Evolutionary conservation across 1,284 basidiomycete genomes (phyloP).

Genomic region (Somion occarium): DNA sequence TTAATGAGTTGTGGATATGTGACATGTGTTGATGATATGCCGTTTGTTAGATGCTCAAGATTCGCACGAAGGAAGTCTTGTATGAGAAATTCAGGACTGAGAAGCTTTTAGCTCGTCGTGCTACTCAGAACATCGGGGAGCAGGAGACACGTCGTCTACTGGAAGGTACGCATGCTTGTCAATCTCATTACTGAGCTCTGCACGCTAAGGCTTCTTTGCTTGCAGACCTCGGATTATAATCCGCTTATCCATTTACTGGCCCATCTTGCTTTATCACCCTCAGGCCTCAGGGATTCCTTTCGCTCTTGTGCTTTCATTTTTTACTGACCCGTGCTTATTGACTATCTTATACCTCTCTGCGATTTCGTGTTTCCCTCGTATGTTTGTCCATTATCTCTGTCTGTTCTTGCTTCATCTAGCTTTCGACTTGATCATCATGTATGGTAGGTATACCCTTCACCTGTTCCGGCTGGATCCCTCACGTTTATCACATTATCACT

Average conservation of each 20-base stretch:
- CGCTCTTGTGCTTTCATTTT: conserved; percentile 7
- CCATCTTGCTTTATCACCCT: conserved; percentile 4
- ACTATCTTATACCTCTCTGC: conserved; percentile 3
- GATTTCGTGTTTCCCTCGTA: not conserved
- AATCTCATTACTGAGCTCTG: not conserved
- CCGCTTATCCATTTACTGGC: no score
- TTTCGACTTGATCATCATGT: not conserved
- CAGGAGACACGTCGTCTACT: conserved; percentile 65
- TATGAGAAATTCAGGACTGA: conserved; percentile 83
- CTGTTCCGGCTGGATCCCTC: not conserved
- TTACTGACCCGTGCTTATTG: conserved; percentile 6
- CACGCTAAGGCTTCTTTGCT: not conserved
- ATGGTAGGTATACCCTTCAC: conserved; percentile 3
- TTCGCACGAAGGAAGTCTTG: conserved; percentile 73
- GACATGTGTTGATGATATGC: not conserved
- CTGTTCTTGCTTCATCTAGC: no score
- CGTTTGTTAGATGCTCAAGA: conserved; percentile 60
- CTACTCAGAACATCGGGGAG: conserved; percentile 70
- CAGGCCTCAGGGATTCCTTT: conserved; percentile 2
- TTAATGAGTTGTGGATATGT: conserved; percentile 10
- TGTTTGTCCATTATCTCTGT: not conserved
- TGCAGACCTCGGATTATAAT: no score
- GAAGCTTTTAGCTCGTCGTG: conserved; percentile 77
- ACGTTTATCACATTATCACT: not conserved
- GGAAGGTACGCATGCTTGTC: conserved; percentile 43